Evolutionary conservation across 164 flowering plant species (phyloP).

Genomic region (Berberis thunbergii): DNA sequence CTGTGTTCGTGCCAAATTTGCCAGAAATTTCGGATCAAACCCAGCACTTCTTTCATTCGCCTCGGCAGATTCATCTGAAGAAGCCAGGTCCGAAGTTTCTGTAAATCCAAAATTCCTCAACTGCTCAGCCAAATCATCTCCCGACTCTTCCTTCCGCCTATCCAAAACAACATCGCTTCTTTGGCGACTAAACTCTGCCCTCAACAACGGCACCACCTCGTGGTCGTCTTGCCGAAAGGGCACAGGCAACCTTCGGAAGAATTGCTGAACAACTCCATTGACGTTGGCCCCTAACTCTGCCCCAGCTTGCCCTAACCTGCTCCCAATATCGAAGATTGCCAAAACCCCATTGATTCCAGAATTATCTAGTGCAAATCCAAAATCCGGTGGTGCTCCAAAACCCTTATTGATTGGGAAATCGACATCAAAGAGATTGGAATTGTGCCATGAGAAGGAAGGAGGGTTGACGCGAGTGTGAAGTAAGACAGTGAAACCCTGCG

Average conservation of each 20-base stretch:
- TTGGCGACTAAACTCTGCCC: conserved; percentile 21
- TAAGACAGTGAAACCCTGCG: conserved; percentile 76
- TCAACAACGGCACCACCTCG: conserved; percentile 17
- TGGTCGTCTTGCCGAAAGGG: conserved; percentile 53
- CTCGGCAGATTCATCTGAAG: conserved; percentile 13
- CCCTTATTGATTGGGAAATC: conserved; percentile 39
- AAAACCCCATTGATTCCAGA: conserved; percentile 56
- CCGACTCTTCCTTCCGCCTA: conserved; percentile 33
- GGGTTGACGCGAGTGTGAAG: conserved; percentile 64
- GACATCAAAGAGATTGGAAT: conserved; percentile 46
- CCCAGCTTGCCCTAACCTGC: conserved; percentile 81
- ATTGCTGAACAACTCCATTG: conserved; percentile 76
- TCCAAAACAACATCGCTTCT: conserved; percentile 22
- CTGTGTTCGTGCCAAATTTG: conserved; percentile 38
- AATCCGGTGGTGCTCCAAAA: conserved; percentile 27
- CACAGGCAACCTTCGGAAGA: conserved; percentile 57
- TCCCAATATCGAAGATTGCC: conserved; percentile 81
- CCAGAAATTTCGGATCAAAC: conserved; percentile 30
- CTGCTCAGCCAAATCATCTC: conserved; percentile 24
- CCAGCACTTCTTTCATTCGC: conserved; percentile 45
- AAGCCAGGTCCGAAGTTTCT: conserved; percentile 19
- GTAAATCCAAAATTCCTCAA: conserved; percentile 42
- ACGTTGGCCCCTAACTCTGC: conserved; percentile 70
- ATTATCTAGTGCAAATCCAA: conserved; percentile 27
- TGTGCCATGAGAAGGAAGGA: conserved; percentile 64